Percentiles rank a stretch among this genome's conserved stretches.
These are phyloP conservation scores for Trametes polyzona DNA, from an alignment of 1,284 basidiomycete genomes.

Conservation along the genomic window DNA sequence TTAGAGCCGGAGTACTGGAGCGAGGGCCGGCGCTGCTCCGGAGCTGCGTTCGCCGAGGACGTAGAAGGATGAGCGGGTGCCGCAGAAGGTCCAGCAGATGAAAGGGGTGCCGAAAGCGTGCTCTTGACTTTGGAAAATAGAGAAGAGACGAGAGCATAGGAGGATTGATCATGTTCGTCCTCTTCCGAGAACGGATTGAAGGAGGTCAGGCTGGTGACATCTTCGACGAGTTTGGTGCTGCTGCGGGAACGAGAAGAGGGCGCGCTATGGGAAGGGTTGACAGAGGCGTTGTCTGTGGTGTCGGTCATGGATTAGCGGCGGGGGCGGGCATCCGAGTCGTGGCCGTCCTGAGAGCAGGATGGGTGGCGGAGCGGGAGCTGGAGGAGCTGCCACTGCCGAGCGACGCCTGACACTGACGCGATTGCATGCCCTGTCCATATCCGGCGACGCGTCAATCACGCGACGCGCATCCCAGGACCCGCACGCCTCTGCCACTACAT, in stretches of 20 bases:
- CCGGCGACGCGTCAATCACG: conserved; percentile 25
- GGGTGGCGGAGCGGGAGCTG: background rate
- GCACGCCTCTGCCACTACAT: background rate
- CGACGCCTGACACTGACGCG: conserved; percentile 11
- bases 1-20: conserved; percentile 50
- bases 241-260: conserved; percentile 62
- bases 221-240: conserved; percentile 64
- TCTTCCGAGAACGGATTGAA: conserved; percentile 88
- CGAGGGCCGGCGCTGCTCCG: conserved; percentile 62
- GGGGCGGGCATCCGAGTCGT: conserved; percentile 6
- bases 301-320: conserved; percentile 17
- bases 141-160: conserved; percentile 77
- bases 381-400: conserved; percentile 7
- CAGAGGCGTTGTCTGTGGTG: conserved; percentile 17
- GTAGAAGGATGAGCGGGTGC: conserved; percentile 32
- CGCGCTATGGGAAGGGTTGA: conserved; percentile 24
- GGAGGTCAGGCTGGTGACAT: conserved; percentile 73
- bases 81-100: conserved; percentile 48
- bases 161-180: conserved; percentile 83
- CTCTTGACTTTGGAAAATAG: conserved; percentile 79
- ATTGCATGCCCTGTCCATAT: conserved; percentile 15
- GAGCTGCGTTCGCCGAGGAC: conserved; percentile 33
- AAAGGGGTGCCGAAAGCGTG: conserved; percentile 67
- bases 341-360: conserved; percentile 6
- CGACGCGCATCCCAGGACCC: conserved; percentile 11